Base-by-base conservation (phyloP, 495 filamentous ascomycete genomes). In the Penicillium alfredii region DNA sequence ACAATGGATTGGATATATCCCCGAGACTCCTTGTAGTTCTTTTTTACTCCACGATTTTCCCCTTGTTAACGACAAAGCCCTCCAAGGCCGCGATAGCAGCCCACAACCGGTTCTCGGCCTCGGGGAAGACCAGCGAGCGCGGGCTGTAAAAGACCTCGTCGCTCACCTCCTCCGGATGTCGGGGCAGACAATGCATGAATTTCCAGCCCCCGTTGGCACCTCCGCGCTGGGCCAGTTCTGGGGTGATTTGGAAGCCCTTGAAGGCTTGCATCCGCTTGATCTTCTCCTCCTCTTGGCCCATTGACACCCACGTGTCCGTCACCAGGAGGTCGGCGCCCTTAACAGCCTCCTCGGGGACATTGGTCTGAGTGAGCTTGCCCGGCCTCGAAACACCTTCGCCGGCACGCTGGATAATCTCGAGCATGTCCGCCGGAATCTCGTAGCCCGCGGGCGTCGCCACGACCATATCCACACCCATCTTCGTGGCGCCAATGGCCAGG, bases 121-220 rank as follows among this genome's bases (percentile, higher is more conserved):
- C 92, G 9, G 74, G 76, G 64, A 94, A 98, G 12, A 96, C 92
- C 33, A 98, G 63, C 19, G 81, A 88, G 46, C 82, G 73, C 0
- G 69, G 61, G 21, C 83, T 77, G 55, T 97, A 95, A 55, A 97
- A 94, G 1, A 98, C 89, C 50, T 86, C 88, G 57, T 98, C 89
- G 35, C 76, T 79, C 6, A 97, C 92, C 65, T 98, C 92, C 64
- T 98, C 90, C 0, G 73, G 77, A 49, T 98, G 88, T 33, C 92
- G 75, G n/a, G 92, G 92, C 33, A 98, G 61, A 56, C 92, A 98
- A 71, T 98, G 92, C 92, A 98, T 96, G 54, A 97, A 98, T 64
- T 85, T 88, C 92, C 92, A 98, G 40, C 73, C 71, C 20, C 82
- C 71, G 56, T 93, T 93, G 8, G 92, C 92, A 19, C 87, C 87